Conservation (phyloP, 495 filamentous ascomycete genomes). For the Neurospora cerealis region DNA sequence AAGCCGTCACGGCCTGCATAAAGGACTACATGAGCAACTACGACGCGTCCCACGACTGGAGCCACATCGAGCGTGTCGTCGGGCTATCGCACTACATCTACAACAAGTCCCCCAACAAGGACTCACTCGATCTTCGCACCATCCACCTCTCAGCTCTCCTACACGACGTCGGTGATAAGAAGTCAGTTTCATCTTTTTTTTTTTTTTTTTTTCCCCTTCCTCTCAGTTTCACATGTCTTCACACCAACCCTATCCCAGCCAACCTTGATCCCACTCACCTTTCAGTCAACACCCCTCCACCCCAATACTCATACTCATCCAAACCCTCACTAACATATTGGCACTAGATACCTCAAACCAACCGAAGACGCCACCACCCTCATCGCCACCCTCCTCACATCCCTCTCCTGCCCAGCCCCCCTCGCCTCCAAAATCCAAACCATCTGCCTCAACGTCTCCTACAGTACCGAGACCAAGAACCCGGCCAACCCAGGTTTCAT, state of each 20-base stretch:
- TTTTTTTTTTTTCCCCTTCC: not conserved
- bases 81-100: conserved; percentile 51
- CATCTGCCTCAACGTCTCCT: conserved; percentile 66
- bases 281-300: not conserved
- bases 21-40: conserved; percentile 65
- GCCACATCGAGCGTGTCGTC: conserved; percentile 72
- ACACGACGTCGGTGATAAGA: conserved; percentile 82
- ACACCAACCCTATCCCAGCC: too few relatives aligned
- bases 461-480: conserved; percentile 59
- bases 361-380: conserved; percentile 43
- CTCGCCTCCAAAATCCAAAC: conserved; percentile 56
- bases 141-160: conserved; percentile 67
- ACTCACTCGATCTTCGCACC: conserved; percentile 38
- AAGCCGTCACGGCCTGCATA: conserved; percentile 46
- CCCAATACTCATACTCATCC: not conserved
- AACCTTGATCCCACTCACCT: not conserved
- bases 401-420: conserved; percentile 38
- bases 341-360: conserved; percentile 39
- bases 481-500: conserved; percentile 31
- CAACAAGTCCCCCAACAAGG: conserved; percentile 34
- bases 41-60: conserved; percentile 79
- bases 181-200: conserved; percentile 23
- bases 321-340: not conserved
- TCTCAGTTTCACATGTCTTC: not conserved
- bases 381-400: conserved; percentile 48